Base-by-base conservation (phyloP, 2,329 filamentous ascomycete species). In the Aureobasidium subglaciale region DNA sequence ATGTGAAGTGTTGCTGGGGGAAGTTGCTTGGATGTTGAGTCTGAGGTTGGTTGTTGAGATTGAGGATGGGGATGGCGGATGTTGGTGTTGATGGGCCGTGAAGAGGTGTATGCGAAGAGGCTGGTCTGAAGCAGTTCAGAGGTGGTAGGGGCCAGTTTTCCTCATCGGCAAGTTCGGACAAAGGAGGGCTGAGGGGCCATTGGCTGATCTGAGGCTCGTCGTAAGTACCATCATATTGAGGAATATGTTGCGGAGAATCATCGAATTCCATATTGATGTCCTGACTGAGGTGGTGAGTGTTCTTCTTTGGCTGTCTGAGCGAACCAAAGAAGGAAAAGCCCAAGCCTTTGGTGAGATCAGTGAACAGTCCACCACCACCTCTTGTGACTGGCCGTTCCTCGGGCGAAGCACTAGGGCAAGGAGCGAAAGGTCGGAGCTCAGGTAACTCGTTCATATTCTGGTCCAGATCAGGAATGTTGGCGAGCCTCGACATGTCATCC, bases 261-360 rank as follows among this genome's bases (percentile, higher is more conserved):
- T 54, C 50, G 11, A 42, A 13, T 5, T 43, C 27, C 27, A 54
- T 54, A 3, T 37, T 35, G 27, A 24, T 9, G 2, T 43, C 27
- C 18, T 53, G 34, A 5, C 35, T 53, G 25, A 41, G 35, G 11
- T 20, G 38, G 18, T 43, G 38, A 5, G 25, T 54, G 4, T 43
- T 43, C 22, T 34, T 43, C 37, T 25, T 54, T 2, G 50, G 11
- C 15, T 43, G 24, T 25, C 50, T 24, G n/a, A 38, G 32, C 20
- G 50, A 35, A 10, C 38, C 38, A 20, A 54, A 54, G 37, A 54
- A 54, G 3, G 50, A 43, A n/a, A 54, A 54, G n/a, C 50, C 38
- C 16, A 54, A 7, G 6, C 50, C 50, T 18, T 43, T 42, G 8
- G 37, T 54, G 13, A 54, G 20, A 20, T 54, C 38, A 13, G 29